phyloP scores from a whole-genome alignment of 169 alveolate species.

The Blepharisma undulans region DNA sequence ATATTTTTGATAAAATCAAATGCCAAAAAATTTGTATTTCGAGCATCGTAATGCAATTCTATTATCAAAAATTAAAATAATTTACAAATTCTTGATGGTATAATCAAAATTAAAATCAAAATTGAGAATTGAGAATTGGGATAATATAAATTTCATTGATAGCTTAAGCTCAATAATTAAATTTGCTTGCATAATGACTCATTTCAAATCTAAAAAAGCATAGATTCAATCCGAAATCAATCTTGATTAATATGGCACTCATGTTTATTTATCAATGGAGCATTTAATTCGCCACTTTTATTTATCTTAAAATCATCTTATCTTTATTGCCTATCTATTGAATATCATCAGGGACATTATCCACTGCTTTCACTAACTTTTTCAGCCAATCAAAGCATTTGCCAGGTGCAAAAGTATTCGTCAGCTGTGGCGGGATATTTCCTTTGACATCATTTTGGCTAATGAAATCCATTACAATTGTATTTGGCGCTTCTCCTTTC shows the following conservation, averaged over 20 bases:
- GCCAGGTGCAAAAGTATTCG: not conserved
- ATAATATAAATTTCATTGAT: too few species aligned
- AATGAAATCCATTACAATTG: not conserved
- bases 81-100: too few species aligned
- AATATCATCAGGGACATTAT: not conserved
- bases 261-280: not conserved
- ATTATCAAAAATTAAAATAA: too few species aligned
- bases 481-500: not conserved
- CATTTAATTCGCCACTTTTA: not conserved
- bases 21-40: too few species aligned
- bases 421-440: not conserved
- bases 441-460: slow-evolving; percentile 23
- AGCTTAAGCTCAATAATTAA: too few species aligned
- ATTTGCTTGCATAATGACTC: too few species aligned
- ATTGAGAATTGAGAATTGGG: too few species aligned
- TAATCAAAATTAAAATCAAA: too few species aligned
- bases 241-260: not conserved
- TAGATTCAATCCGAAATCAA: not conserved
- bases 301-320: not conserved
- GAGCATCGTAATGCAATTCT: too few species aligned
- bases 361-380: not conserved
- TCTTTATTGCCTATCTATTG: not conserved
- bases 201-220: not conserved
- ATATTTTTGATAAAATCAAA: too few species aligned
- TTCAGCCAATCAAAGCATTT: not conserved